Evolutionary conservation across 2,329 filamentous ascomycete genomes (phyloP), one percentile per base, ranked within the genome.

Genomic region (Penicillium sp.): DNA sequence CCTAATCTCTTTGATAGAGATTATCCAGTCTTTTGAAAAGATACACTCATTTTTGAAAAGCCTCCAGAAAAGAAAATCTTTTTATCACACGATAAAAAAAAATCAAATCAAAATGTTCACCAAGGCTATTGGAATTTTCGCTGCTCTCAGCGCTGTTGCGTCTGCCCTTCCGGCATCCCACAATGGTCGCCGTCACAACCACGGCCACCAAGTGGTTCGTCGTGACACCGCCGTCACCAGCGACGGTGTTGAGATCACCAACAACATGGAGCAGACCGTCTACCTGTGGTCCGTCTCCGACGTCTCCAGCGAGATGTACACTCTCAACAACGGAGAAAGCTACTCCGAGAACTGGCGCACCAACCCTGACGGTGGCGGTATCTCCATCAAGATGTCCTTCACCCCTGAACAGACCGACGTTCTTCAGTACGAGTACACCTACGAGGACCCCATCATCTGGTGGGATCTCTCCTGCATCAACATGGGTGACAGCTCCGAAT

Each of bases 341-440:
- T 73, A 70, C 66, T 56, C 60, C 3, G 71, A 75, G 60, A 43
- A 61, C 40, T 75, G 68, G 68, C 63, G 63, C 55, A 58, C 52
- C 60, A 73, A 72, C 65, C 59, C 64, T 61, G 69, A 72, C 60
- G 73, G 71, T 46, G 74, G 74, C 46, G 74, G 73, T 60, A 62
- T 75, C 60, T 75, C 72, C 48, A 74, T 76, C 66, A 76, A 76
- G 69, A 63, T 76, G 40, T 64, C 73, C 57, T 66, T 67, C 59
- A 57, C 60, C 20, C 61, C 64, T 20, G 57, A 62, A 51, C 68
- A 71, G 59, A 40, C 59, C 55, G 66, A 74, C 21, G 68, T 76
- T 47, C 71, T 75, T n/a, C 74, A 76, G 67, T 75, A 73, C 62
- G 71, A 74, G 63, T 74, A 74, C 65, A 74, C 71, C 56, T 57